phyloP scores from a whole-genome alignment of 1,284 basidiomycete species.

The Malassezia brasiliensis region DNA sequence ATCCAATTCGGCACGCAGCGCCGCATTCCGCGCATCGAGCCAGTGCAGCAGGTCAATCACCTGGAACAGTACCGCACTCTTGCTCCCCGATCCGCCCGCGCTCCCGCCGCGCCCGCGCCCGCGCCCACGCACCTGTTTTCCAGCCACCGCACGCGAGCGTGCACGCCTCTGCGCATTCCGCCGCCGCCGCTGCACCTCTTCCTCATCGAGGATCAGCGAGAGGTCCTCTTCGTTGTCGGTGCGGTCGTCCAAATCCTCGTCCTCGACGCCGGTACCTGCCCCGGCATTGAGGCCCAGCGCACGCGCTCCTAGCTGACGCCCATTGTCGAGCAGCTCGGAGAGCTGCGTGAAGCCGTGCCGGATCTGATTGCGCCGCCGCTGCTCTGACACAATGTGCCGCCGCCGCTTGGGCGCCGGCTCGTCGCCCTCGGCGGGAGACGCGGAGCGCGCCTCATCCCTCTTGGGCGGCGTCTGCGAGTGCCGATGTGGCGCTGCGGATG shows the following conservation, averaged over 20 bases:
- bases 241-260: constrained; percentile 43
- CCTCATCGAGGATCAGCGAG: constrained; percentile 14
- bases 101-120: constrained; percentile 41
- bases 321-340: constrained; percentile 42
- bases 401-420: constrained; percentile 3
- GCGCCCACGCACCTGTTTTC: constrained; percentile 5
- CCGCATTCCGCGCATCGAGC: constrained; percentile 35
- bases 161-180: constrained; percentile 16
- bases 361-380: constrained; percentile 43
- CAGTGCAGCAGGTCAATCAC: constrained; percentile 44
- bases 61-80: constrained; percentile 45
- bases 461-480: too few relatives aligned
- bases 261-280: constrained; percentile 44
- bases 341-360: constrained; percentile 44
- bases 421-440: not conserved
- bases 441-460: not conserved
- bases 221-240: constrained; percentile 35
- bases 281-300: constrained; percentile 41
- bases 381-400: constrained; percentile 26
- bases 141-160: constrained; percentile 4
- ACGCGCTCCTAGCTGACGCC: constrained; percentile 39
- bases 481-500: too few relatives aligned
- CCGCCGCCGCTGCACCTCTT: constrained; percentile 14
- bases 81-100: constrained; percentile 42
- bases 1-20: constrained; percentile 27